Base-by-base conservation (phyloP, 1,284 basidiomycete genomes). In the Leccinum fallax region DNA sequence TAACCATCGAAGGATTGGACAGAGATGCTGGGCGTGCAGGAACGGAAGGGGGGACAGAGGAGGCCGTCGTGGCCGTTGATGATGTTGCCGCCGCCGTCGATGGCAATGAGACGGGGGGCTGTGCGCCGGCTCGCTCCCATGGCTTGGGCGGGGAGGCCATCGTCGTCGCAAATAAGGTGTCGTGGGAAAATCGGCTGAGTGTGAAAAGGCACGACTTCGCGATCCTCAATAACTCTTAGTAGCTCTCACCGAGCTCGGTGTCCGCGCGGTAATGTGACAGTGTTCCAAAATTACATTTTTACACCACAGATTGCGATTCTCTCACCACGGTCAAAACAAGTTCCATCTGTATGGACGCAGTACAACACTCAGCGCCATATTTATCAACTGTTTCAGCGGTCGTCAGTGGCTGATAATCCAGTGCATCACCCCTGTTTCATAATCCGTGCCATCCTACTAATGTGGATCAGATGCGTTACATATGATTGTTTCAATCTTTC, bases 81-180 rank as follows among this genome's bases (percentile, higher is more conserved):
- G 65, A 36, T 21, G 77, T 58, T 16, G 72, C 48, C 36, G 58
- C 7, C 15, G 75, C 36, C 52, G 68, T 49, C 43, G 68, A 28
- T 49, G 74, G 21, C 28, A 73, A 56, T 56, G 72, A 73, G 52
- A 71, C 30, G 2, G 77, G 38, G 10, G 75, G 67, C 38, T 81
- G 75, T 26, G 75, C 71, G 38, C 78, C 78, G 40, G 85, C 84
- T 48, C 85, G 82, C 74, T 93, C 92, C 92, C 92, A 94, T 67
- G 92, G 92, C 74, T 93, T 94, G 74, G 90, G 92, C 60, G 92
- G 92, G 26, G 92, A 92, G 36, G 83, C 85, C 89, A 91, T 92
- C 34, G 46, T 19, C 3, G 70, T 63, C 10, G 34, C 24, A 28
- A 51, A 43, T 24, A 5, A 52, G 53, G 61, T 19, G 19, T 30